Conservation (phyloP, 495 filamentous ascomycete genomes). For the Daldinia vernicosa region DNA sequence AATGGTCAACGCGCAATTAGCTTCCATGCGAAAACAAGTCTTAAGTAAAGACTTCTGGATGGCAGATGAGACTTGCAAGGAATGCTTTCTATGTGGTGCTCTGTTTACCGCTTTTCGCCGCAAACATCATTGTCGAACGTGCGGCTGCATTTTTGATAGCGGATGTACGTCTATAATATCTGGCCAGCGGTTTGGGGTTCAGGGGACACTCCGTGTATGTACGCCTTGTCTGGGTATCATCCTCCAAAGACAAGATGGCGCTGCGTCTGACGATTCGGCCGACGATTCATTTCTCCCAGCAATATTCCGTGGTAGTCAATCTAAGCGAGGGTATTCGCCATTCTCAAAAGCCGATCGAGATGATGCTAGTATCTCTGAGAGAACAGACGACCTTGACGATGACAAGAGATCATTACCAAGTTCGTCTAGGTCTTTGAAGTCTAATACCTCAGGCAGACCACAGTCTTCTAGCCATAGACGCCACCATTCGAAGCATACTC, state of each 20-base stretch:
- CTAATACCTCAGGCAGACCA: constrained; percentile 70
- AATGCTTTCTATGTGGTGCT: constrained; percentile 92
- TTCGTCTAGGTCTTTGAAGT: constrained; percentile 92
- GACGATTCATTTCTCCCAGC: constrained; percentile 68
- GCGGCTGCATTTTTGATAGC: constrained; percentile 97
- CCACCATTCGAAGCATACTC: constrained; percentile 86
- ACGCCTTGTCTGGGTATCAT: constrained; percentile 95
- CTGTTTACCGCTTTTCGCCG: constrained; percentile 92
- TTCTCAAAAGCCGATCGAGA: constrained; percentile 45
- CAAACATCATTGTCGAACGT: constrained; percentile 94
- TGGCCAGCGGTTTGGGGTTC: constrained; percentile 86
- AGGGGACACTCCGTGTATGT: constrained; percentile 86
- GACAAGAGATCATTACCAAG: constrained; percentile 67
- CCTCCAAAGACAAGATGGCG: constrained; percentile 87
- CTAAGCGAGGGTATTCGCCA: constrained; percentile 46
- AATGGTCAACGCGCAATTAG: constrained; percentile 66
- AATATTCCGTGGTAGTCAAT: constrained; percentile 61
- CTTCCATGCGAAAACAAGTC: constrained; percentile 81
- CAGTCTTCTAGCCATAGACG: constrained; percentile 82
- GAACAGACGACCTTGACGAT: constrained; percentile 51
- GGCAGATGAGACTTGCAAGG: constrained; percentile 97
- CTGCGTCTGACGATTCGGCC: constrained; percentile 82
- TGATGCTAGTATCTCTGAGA: constrained; percentile 52
- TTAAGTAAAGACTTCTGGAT: constrained; percentile 98
- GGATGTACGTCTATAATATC: constrained; percentile 93